Conservation (phyloP, 1,284 basidiomycete genomes). For the Chondrostereum purpureum region DNA sequence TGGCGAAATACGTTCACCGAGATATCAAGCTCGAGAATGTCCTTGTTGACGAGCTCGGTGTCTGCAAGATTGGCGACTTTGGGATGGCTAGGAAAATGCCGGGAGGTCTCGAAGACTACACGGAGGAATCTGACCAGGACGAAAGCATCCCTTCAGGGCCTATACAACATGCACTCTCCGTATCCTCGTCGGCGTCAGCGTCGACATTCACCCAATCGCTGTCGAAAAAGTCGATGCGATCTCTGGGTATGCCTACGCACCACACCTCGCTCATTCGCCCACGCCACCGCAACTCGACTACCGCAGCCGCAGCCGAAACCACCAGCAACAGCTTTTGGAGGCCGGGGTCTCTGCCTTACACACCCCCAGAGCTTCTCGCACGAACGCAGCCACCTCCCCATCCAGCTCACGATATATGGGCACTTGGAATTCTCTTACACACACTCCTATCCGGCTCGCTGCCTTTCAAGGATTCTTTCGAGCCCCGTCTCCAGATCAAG, state of each 20-base stretch:
- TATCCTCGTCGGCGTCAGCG: constrained; percentile 18
- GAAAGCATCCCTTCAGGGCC: too few species aligned
- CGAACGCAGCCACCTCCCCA: constrained; percentile 25
- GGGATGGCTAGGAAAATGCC: constrained; percentile 69
- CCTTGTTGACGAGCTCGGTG: constrained; percentile 79
- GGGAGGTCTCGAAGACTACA: constrained; percentile 37
- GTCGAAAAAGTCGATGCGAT: too few species aligned
- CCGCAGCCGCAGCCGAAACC: constrained; percentile 32
- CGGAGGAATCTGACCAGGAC: too few species aligned
- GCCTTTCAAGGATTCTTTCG: constrained; percentile 84
- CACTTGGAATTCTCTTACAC: constrained; percentile 83
- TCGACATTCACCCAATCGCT: constrained; percentile 18
- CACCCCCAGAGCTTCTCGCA: constrained; percentile 60
- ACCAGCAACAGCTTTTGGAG: constrained; percentile 37
- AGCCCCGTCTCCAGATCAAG: constrained; percentile 86
- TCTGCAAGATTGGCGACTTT: constrained; percentile 80
- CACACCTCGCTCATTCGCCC: constrained; percentile 22
- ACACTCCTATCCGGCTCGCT: constrained; percentile 74
- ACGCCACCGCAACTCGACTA: constrained; percentile 57
- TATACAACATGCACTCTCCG: constrained; percentile 33
- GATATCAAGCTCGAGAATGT: constrained; percentile 98
- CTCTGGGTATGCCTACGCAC: too few species aligned
- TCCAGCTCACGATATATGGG: constrained; percentile 91
- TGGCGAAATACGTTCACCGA: constrained; percentile 75
- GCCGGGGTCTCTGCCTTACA: constrained; percentile 87